These are phyloP conservation scores for Gaeumannomyces tritici DNA, from an alignment of 2,329 filamentous ascomycete species.

Conservation along the genomic window DNA sequence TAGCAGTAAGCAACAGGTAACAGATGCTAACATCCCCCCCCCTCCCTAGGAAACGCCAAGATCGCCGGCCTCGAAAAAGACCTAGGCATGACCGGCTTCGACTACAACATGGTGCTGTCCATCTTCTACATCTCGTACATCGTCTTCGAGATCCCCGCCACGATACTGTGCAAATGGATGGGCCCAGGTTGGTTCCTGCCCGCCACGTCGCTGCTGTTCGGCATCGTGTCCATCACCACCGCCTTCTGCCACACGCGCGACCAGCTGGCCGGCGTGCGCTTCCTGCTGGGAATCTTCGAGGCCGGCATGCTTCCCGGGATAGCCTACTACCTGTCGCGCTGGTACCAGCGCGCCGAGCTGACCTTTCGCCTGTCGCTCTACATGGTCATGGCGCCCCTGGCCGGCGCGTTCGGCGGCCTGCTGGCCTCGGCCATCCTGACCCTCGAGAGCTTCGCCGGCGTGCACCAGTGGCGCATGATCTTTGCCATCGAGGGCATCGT, in stretches of 20 bases:
- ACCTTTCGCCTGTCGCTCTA: constrained; percentile 51
- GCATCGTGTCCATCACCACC: constrained; percentile 52
- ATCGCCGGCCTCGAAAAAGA: constrained; percentile 57
- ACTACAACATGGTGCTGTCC: constrained; percentile 61
- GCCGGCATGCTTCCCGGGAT: constrained; percentile 67
- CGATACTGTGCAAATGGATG: constrained; percentile 59
- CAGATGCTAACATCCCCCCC: not conserved
- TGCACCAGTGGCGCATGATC: constrained; percentile 52
- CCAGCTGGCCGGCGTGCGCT: constrained; percentile 48
- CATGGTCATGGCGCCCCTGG: constrained; percentile 45
- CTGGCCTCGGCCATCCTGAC: constrained; percentile 19
- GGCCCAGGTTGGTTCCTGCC: constrained; percentile 67
- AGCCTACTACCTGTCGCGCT: constrained; percentile 62
- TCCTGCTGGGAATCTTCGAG: constrained; percentile 60
- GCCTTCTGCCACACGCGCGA: constrained; percentile 49
- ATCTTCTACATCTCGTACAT: constrained; percentile 68
- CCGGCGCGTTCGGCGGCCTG: constrained; percentile 9
- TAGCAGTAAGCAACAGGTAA: not conserved
- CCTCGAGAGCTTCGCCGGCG: constrained; percentile 41
- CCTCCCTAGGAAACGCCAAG: constrained; percentile 51
- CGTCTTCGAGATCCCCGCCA: constrained; percentile 60
- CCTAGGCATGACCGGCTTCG: constrained; percentile 47
- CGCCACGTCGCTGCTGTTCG: constrained; percentile 50
- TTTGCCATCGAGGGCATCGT: constrained; percentile 59
- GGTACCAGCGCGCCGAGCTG: constrained; percentile 53